These are phyloP conservation scores for Lipomyces lipofer DNA, from an alignment of 805 yeast species.

Conservation along the genomic window DNA sequence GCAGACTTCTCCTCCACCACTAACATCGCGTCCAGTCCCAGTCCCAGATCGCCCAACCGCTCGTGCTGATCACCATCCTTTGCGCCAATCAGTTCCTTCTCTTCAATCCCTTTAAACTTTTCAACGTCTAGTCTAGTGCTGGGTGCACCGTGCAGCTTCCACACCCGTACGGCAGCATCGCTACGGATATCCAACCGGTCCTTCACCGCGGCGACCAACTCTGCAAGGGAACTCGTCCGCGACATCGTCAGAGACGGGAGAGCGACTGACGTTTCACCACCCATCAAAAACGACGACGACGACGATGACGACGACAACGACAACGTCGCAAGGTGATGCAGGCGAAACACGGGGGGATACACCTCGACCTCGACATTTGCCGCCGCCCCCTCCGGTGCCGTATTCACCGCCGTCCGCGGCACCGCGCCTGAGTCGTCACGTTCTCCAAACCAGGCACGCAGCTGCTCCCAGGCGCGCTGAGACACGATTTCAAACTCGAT, in stretches of 20 bases:
- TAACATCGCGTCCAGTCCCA: conserved; percentile 9
- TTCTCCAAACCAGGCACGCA: conserved; percentile 21
- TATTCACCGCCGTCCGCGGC: conserved; percentile 13
- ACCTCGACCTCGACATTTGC: conserved; percentile 19
- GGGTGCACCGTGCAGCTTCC: conserved; percentile 17
- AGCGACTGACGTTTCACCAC: too few species aligned
- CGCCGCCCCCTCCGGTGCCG: conserved; percentile 1
- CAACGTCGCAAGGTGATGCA: conserved; percentile 9
- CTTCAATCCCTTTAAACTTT: conserved; percentile 5
- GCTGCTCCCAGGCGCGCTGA: conserved; percentile 20
- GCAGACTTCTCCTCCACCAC: conserved; percentile 18
- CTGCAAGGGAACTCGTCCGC: conserved; percentile 9
- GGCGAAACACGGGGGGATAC: conserved; percentile 13
- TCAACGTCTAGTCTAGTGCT: conserved; percentile 4
- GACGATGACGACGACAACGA: neutral
- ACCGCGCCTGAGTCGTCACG: conserved; percentile 2
- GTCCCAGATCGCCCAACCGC: conserved; percentile 12
- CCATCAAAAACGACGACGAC: too few species aligned
- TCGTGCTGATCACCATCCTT: conserved; percentile 2
- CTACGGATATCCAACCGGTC: conserved; percentile 19
- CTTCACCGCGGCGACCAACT: conserved; percentile 11
- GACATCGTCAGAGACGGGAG: conserved; percentile 17
- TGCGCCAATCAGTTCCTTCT: conserved; percentile 13
- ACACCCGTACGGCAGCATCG: conserved; percentile 8
- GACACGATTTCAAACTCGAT: conserved; percentile 26